phyloP scores from a whole-genome alignment of 495 filamentous ascomycete species.

The Paragyromitra xinjiangensis region DNA sequence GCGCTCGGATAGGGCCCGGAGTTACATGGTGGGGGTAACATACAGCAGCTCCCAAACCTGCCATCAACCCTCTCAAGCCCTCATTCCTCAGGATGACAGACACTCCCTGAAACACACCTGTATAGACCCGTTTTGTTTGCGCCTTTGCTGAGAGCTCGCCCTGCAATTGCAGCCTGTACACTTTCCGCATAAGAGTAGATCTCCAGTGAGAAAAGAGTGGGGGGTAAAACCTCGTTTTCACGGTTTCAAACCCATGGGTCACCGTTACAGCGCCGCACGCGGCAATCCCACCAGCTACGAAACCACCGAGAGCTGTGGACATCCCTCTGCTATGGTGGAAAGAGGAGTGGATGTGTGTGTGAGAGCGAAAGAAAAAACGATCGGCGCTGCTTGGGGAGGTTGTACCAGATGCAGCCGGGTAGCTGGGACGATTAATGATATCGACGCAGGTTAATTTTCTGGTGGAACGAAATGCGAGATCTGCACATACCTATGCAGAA shows the following conservation, averaged over 20 bases:
- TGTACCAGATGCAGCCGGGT: slow-evolving; percentile 15
- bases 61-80: slow-evolving; percentile 82
- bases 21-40: slow-evolving; percentile 47
- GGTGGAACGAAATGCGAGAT: not conserved
- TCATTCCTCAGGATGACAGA: slow-evolving; percentile 92
- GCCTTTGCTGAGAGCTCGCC: slow-evolving; percentile 90
- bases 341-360: not conserved
- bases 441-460: slow-evolving; percentile 14
- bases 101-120: slow-evolving; percentile 90
- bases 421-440: slow-evolving; percentile 17
- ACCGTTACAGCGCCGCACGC: slow-evolving; percentile 97
- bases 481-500: slow-evolving; percentile 2
- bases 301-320: slow-evolving; percentile 64
- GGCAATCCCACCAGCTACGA: slow-evolving; percentile 94
- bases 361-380: slow-evolving; percentile 2
- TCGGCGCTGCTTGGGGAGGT: slow-evolving; percentile 1
- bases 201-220: slow-evolving; percentile 1
- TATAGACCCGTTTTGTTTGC: slow-evolving; percentile 84
- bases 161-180: slow-evolving; percentile 84
- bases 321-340: slow-evolving; percentile 37
- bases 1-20: not conserved
- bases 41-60: slow-evolving; percentile 87
- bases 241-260: slow-evolving; percentile 97
- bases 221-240: slow-evolving; percentile 86
- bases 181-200: slow-evolving; percentile 17